Evolutionary conservation across 805 yeast genomes (phyloP).

Genomic region (Candida nitratophila): DNA sequence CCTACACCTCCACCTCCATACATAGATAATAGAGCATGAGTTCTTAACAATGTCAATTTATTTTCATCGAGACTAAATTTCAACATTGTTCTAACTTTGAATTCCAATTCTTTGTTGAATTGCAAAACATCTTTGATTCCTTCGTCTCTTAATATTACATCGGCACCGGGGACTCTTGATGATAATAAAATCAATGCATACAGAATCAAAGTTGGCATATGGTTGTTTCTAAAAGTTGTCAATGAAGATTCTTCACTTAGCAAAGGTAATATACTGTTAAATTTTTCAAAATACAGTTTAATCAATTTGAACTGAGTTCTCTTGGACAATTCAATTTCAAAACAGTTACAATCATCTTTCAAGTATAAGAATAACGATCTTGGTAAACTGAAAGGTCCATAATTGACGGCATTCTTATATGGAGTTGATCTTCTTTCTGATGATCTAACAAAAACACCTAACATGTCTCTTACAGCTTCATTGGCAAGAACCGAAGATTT

Average conservation of each 20-base stretch:
- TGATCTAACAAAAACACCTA: slow-evolving; percentile 14
- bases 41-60: slow-evolving; percentile 27
- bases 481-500: slow-evolving; percentile 6
- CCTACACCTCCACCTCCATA: slow-evolving; percentile 34
- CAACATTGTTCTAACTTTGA: slow-evolving; percentile 28
- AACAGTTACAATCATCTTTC: slow-evolving; percentile 7
- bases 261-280: slow-evolving; percentile 35
- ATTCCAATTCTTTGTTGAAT: slow-evolving; percentile 22
- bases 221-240: slow-evolving; percentile 26
- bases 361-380: slow-evolving; percentile 8
- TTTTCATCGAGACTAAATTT: slow-evolving; percentile 32
- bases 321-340: slow-evolving; percentile 9
- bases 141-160: slow-evolving; percentile 19
- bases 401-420: slow-evolving; percentile 8
- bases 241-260: slow-evolving; percentile 31
- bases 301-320: slow-evolving; percentile 18
- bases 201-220: slow-evolving; percentile 32
- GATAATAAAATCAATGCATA: slow-evolving; percentile 37
- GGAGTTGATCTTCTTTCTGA: slow-evolving; percentile 4
- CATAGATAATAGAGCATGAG: slow-evolving; percentile 28
- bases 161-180: slow-evolving; percentile 31
- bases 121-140: slow-evolving; percentile 6
- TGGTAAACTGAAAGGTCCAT: slow-evolving; percentile 13
- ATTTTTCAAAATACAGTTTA: slow-evolving; percentile 30
- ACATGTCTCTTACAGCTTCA: slow-evolving; percentile 11